phyloP scores from a whole-genome alignment of 176 grass and related monocot species.

The Hsuehochloa calcarea region DNA sequence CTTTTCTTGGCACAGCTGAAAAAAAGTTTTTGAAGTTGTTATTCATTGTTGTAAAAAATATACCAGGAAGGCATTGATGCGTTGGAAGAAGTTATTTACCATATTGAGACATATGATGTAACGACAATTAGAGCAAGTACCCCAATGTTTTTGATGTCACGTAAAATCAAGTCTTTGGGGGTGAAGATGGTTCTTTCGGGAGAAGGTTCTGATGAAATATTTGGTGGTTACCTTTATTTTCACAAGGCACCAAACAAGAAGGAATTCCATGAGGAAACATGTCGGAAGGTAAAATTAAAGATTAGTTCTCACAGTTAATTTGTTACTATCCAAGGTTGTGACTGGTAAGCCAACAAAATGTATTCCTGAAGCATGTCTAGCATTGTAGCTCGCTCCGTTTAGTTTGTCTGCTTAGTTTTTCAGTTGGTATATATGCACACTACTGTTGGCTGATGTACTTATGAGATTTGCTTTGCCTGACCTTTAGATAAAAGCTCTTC shows the following conservation, averaged over 20 bases:
- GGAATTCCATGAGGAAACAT: conserved; percentile 92
- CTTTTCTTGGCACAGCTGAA: not conserved
- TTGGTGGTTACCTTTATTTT: conserved; percentile 98
- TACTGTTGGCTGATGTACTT: conserved; percentile 1
- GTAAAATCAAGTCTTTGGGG: conserved; percentile 97
- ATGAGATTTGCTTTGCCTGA: conserved; percentile 22
- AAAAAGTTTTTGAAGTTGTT: not conserved
- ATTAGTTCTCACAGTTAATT: not conserved
- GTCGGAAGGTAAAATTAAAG: conserved; percentile 72
- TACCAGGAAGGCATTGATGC: conserved; percentile 94
- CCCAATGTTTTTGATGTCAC: conserved; percentile 97
- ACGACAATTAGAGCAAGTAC: conserved; percentile 95
- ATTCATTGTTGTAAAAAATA: conserved; percentile 25
- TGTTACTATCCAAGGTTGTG: conserved; percentile 10
- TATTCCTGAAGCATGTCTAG: not conserved
- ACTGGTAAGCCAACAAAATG: not conserved
- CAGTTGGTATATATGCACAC: not conserved
- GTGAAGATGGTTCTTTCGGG: conserved; percentile 99
- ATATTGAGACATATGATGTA: conserved; percentile 87
- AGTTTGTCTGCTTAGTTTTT: conserved; percentile 5
- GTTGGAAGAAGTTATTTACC: conserved; percentile 93
- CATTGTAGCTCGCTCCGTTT: not conserved
- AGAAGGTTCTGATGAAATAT: conserved; percentile 97
- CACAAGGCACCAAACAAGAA: conserved; percentile 98
- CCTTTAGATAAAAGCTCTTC: conserved; percentile 95